Evolutionary conservation across 192 early-diverging fungal genomes (phyloP), one percentile per base, ranked within the genome.

Genomic region (Piromyces sp.): DNA sequence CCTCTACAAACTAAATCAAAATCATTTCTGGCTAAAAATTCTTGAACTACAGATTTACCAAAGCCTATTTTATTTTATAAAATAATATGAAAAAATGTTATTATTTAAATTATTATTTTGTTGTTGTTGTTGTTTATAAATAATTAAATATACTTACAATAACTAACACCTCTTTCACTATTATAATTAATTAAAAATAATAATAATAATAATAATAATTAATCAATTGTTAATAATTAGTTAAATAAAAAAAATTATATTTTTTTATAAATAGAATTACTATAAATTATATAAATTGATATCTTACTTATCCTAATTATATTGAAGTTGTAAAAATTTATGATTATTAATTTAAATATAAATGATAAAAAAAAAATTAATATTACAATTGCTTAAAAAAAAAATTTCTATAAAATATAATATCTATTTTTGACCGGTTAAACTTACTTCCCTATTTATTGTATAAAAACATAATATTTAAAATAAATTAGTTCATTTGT

Each of bases 91-190:
- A n/a, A n/a, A n/a, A n/a, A n/a, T n/a, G n/a, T n/a, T n/a, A n/a
- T n/a, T n/a, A n/a, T n/a, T n/a, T n/a, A n/a, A n/a, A n/a, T n/a
- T n/a, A n/a, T n/a, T n/a, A n/a, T n/a, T n/a, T n/a, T n/a, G n/a
- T n/a, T n/a, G n/a, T n/a, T n/a, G n/a, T n/a, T n/a, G n/a, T n/a
- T n/a, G n/a, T n/a, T n/a, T n/a, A n/a, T n/a, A n/a, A n/a, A n/a
- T n/a, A n/a, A n/a, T n/a, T n/a, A n/a, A n/a, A n/a, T n/a, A n/a
- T 33, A 30, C 26, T 29, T 14, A 40, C 94, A 95, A 85, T 95
- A 98, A 19, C 92, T 94, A 2, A 98, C 96, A n/a, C 97, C 97
- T 38, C 97, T 92, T 83, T 98, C 96, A 86, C 95, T 98, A 83
- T 96, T 95, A 82, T 95, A 92, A 94, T 94, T 95, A 80, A 95